A percentile compares a stretch with the other conserved stretches of the same genome.
These are phyloP conservation scores for Mycena olivaceomarginata DNA, from an alignment of 768 basidiomycete species.

Conservation along the genomic window DNA sequence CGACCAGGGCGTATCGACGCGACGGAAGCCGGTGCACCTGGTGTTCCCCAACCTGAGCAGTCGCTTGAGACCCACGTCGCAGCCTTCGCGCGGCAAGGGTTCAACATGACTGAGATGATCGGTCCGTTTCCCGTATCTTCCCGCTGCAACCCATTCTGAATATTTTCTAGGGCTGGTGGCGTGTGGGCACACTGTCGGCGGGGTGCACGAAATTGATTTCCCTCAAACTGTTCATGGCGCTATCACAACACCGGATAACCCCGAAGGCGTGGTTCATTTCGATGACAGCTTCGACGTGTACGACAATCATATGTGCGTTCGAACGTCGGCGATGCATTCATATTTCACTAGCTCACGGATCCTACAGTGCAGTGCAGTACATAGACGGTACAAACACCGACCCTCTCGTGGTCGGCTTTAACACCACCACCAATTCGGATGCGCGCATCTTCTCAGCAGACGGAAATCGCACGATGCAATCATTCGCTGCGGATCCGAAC, in stretches of 20 bases:
- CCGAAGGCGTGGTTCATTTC: conserved; percentile 34
- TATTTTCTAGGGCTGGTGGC: conserved; percentile 25
- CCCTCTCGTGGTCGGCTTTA: conserved; percentile 15
- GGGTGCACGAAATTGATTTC: conserved; percentile 24
- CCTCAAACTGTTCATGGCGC: conserved; percentile 6
- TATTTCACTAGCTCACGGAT: not conserved
- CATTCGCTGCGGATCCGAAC: conserved; percentile 15
- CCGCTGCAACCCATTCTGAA: not conserved
- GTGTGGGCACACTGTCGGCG: conserved; percentile 28
- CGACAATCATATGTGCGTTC: conserved; percentile 27
- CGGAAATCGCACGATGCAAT: conserved; percentile 29
- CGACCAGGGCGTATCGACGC: conserved; percentile 37
- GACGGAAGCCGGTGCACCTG: conserved; percentile 12
- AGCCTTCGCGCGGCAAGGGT: conserved; percentile 24
- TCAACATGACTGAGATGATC: conserved; percentile 37
- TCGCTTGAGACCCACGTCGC: conserved; percentile 18
- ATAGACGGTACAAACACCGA: conserved; percentile 26
- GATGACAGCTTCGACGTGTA: conserved; percentile 29
- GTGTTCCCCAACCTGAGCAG: conserved; percentile 30
- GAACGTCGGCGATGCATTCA: not conserved
- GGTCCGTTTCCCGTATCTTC: conserved; percentile 4
- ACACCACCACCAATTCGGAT: conserved; percentile 26
- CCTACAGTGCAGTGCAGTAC: conserved; percentile 22
- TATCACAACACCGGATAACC: conserved; percentile 18
- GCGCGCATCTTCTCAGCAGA: conserved; percentile 27